phyloP scores from a whole-genome alignment of 2,329 filamentous ascomycete species.

The Aspergillus candidus region DNA sequence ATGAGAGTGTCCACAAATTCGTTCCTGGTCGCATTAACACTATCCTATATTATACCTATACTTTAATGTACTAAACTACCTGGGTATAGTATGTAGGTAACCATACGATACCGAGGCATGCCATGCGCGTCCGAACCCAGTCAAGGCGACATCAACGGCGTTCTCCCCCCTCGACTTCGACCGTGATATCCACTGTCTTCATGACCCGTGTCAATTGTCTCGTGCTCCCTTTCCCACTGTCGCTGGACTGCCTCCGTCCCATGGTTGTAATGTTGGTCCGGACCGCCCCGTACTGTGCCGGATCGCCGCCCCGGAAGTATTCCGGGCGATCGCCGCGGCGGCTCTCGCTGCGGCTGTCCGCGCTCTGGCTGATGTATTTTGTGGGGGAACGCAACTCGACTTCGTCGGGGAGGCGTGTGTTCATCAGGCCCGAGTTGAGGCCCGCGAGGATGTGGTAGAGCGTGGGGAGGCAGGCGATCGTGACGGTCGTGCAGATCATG shows the following conservation, averaged over 20 bases:
- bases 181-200: constrained; percentile 17
- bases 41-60: too few relatives aligned
- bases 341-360: constrained; percentile 1
- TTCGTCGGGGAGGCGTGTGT: constrained; percentile 13
- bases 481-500: constrained; percentile 21
- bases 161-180: constrained; percentile 9
- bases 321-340: background rate
- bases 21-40: too few relatives aligned
- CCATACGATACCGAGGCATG: too few relatives aligned
- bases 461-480: constrained; percentile 21
- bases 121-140: too few relatives aligned
- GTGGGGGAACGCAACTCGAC: constrained; percentile 11
- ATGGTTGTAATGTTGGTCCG: too few relatives aligned
- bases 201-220: constrained; percentile 13
- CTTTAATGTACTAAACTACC: too few relatives aligned
- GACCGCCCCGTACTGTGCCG: constrained; percentile 1
- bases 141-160: too few relatives aligned
- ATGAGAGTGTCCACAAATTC: too few relatives aligned
- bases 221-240: constrained; percentile 14
- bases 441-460: constrained; percentile 23
- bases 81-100: too few relatives aligned
- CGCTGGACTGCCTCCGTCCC: background rate
- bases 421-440: constrained; percentile 17
- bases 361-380: constrained; percentile 9
- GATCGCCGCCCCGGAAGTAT: background rate